Conservation (phyloP, 768 basidiomycete genomes). For the Trametes coccinea region DNA sequence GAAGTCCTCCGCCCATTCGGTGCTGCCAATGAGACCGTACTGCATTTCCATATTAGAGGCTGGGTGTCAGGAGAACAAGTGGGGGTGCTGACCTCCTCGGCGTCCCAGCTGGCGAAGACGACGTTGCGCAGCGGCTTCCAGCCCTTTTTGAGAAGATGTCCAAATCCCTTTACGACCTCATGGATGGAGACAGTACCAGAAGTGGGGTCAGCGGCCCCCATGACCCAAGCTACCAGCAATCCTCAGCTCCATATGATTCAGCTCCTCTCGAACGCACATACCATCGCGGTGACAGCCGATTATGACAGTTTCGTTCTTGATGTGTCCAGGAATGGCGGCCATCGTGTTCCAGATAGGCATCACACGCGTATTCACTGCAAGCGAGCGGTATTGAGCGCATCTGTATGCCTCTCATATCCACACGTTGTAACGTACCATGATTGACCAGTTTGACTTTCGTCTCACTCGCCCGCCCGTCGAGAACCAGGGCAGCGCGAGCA, state of each 20-base stretch:
- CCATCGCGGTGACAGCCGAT: conserved; percentile 91
- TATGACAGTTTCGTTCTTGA: conserved; percentile 84
- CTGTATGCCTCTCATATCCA: conserved; percentile 38
- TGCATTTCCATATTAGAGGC: conserved; percentile 19
- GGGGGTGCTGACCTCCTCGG: conserved; percentile 51
- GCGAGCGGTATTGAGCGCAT: background rate
- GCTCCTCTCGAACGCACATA: conserved; percentile 23
- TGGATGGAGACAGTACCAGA: conserved; percentile 80
- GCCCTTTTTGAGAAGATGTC: conserved; percentile 65
- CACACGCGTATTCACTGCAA: conserved; percentile 68
- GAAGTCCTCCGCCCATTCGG: conserved; percentile 96
- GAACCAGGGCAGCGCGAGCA: conserved; percentile 39
- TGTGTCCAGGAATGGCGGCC: conserved; percentile 79
- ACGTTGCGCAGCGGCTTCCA: conserved; percentile 87
- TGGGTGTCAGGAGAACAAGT: too few species aligned
- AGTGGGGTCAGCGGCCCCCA: conserved; percentile 78
- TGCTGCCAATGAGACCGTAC: conserved; percentile 79
- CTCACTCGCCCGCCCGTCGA: conserved; percentile 53
- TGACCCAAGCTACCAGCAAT: conserved; percentile 52
- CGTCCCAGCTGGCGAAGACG: conserved; percentile 80
- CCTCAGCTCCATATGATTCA: too few species aligned
- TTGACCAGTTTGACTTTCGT: conserved; percentile 57
- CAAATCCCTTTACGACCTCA: conserved; percentile 77
- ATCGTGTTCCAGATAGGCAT: conserved; percentile 92
- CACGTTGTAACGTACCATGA: conserved; percentile 53